Base-by-base conservation (phyloP, 257 asterid species). In the Perilla frutescens region DNA sequence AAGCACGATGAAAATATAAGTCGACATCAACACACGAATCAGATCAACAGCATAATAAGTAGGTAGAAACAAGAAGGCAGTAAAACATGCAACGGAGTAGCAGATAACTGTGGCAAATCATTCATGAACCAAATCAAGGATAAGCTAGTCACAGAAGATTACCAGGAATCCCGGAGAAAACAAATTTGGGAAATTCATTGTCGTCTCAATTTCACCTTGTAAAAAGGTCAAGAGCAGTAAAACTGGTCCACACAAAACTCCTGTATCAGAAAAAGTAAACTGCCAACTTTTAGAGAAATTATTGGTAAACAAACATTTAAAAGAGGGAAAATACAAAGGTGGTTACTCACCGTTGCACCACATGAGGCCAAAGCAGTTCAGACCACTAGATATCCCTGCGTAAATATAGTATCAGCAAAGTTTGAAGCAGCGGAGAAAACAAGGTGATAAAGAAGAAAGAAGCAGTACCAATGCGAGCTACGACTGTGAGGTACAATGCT, bases 291-390 rank as follows among this genome's bases (percentile, higher is more conserved):
- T 47, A 15, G 12, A 7, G 31, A 29, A 66, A 44, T 1, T 13
- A 5, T 8, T 39, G 15, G 58, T 29, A 76, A 31, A 68, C 7
- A 59, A 13, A 73, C 50, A 34, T 26, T 48, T 13, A 53, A 62
- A 48, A 70, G 62, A 63, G 66, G 36, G 40, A 66, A 56, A 56
- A n/a, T 2, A 41, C 47, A 55, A 69, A 5, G 37, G 4, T 2
- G 48, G 45, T 31, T 39, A 77, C 82, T 51, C 69, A 91, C 98
- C 95, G 63, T 89, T 93, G 89, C 97, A 91, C 98, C 98, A 93
- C 97, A 93, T 93, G 63, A 93, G 97, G 68, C 98, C 98, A 81
- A 93, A 93, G 86, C 92, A 91, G 79, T 84, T 93, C 79, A 93
- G 96, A 15, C 96, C 97, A 65, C 96, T 87, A 68, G 97, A 86